Evolutionary conservation across 805 yeast genomes (phyloP).

Genomic region (Saccharomycopsis microspora): DNA sequence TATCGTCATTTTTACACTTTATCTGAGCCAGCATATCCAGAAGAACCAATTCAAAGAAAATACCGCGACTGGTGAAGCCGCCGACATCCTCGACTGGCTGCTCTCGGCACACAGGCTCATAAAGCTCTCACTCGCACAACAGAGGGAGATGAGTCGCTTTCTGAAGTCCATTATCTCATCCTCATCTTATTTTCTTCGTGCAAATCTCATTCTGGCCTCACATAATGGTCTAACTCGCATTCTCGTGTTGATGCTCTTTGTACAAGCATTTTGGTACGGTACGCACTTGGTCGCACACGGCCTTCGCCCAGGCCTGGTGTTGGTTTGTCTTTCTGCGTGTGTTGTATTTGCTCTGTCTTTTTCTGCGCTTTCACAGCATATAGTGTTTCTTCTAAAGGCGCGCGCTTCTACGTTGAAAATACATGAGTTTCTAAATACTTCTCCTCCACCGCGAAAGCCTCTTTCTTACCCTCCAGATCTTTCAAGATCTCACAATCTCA

Average conservation of each 20-base stretch:
- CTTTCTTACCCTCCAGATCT: not conserved
- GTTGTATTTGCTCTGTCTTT: constrained; percentile 56
- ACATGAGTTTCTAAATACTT: constrained; percentile 21
- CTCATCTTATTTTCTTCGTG: constrained; percentile 29
- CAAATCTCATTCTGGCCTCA: constrained; percentile 36
- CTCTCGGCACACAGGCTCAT: constrained; percentile 49
- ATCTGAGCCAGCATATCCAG: constrained; percentile 41
- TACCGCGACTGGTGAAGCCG: constrained; percentile 36
- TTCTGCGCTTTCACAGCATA: constrained; percentile 40
- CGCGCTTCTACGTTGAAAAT: constrained; percentile 52
- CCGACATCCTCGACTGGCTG: constrained; percentile 62
- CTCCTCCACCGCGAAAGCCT: not conserved
- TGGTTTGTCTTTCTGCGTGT: constrained; percentile 80
- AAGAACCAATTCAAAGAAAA: constrained; percentile 48
- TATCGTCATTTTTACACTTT: constrained; percentile 35
- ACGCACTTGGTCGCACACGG: constrained; percentile 47
- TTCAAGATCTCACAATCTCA: constrained; percentile 24
- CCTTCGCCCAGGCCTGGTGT: constrained; percentile 47
- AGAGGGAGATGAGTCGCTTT: constrained; percentile 37
- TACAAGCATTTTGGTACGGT: constrained; percentile 92
- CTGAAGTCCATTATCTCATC: constrained; percentile 21
- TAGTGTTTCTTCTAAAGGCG: constrained; percentile 60
- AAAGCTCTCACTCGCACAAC: constrained; percentile 47
- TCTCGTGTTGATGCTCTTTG: constrained; percentile 62
- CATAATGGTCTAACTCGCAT: constrained; percentile 49